These are phyloP conservation scores for Scleroderma bovista DNA, from an alignment of 768 basidiomycete genomes.

Conservation along the genomic window DNA sequence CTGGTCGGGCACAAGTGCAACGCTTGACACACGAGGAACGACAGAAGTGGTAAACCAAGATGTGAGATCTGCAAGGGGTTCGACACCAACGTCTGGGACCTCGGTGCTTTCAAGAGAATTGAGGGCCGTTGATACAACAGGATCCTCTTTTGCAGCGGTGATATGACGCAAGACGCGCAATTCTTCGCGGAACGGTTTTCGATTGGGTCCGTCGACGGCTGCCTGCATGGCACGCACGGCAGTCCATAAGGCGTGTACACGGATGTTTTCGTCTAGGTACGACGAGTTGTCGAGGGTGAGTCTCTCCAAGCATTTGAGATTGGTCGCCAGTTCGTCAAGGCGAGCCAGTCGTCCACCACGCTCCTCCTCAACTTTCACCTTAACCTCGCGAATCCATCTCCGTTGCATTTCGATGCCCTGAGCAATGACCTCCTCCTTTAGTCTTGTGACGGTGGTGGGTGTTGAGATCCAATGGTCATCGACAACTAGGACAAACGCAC, in stretches of 20 bases:
- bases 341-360: conserved; percentile 93
- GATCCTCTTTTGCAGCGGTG: conserved; percentile 65
- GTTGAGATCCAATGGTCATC: neutral
- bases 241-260: conserved; percentile 88
- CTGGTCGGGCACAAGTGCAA: conserved; percentile 90
- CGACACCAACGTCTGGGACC: conserved; percentile 75
- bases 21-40: conserved; percentile 74
- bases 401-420: conserved; percentile 98
- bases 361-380: conserved; percentile 92
- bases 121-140: conserved; percentile 57
- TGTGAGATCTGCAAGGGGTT: conserved; percentile 84
- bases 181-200: conserved; percentile 86
- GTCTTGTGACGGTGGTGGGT: conserved; percentile 39
- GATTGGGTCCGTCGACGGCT: conserved; percentile 58
- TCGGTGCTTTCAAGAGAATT: conserved; percentile 65
- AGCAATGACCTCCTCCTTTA: conserved; percentile 91
- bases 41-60: conserved; percentile 88
- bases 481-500: conserved; percentile 37
- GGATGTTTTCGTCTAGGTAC: conserved; percentile 90
- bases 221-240: conserved; percentile 77
- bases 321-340: conserved; percentile 86
- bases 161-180: conserved; percentile 77
- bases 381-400: conserved; percentile 94
- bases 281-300: conserved; percentile 86
- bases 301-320: conserved; percentile 86